Evolutionary conservation across 345 rosid species (phyloP).

Genomic region (Gossypioides kirkii): DNA sequence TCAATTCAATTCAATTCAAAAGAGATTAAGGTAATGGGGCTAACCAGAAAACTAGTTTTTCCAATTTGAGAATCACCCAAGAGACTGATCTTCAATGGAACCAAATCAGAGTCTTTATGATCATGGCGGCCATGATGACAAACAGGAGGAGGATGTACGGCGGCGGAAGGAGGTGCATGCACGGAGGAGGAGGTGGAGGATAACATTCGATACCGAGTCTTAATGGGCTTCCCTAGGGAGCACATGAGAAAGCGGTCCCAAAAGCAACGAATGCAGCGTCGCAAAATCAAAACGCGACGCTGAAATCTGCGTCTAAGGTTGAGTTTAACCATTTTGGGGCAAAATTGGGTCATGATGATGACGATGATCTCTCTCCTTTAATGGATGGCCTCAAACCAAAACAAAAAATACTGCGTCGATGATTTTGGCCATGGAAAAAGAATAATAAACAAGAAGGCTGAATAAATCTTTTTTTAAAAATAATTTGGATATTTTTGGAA

Average conservation of each 20-base stretch:
- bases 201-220: slow-evolving; percentile 33
- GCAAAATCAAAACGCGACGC: slow-evolving; percentile 45
- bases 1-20: neutral
- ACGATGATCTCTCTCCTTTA: neutral
- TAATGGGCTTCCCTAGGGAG: slow-evolving; percentile 45
- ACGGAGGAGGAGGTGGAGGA: slow-evolving; percentile 16
- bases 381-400: slow-evolving; percentile 21
- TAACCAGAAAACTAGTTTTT: slow-evolving; percentile 77
- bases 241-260: slow-evolving; percentile 46
- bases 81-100: slow-evolving; percentile 74
- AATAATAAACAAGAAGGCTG: neutral
- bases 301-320: slow-evolving; percentile 37
- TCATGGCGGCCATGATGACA: slow-evolving; percentile 19
- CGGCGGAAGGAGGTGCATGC: slow-evolving; percentile 27
- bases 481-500: slow-evolving; percentile 26
- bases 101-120: slow-evolving; percentile 57
- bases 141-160: slow-evolving; percentile 6
- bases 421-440: slow-evolving; percentile 25
- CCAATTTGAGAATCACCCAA: slow-evolving; percentile 74
- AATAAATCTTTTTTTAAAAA: neutral
- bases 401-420: neutral
- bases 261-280: slow-evolving; percentile 46
- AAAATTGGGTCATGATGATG: slow-evolving; percentile 15
- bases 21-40: neutral
- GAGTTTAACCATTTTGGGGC: slow-evolving; percentile 28